These are phyloP conservation scores for Diatrype stigma DNA, from an alignment of 2,329 filamentous ascomycete genomes.

Conservation along the genomic window DNA sequence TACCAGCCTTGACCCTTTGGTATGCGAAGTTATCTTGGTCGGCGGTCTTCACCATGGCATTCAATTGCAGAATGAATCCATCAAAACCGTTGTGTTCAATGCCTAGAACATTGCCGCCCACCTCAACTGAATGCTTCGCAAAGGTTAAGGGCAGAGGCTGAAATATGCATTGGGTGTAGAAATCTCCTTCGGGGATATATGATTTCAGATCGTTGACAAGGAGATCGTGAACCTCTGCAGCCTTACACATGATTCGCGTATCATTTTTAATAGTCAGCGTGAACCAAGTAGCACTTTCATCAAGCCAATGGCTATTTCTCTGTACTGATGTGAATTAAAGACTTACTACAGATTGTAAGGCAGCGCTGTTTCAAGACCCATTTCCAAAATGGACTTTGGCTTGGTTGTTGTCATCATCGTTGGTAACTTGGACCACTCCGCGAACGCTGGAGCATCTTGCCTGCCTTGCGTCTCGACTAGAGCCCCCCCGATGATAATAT, in stretches of 20 bases:
- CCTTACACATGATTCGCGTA: constrained; percentile 6
- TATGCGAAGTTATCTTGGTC: constrained; percentile 2
- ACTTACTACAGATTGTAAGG: constrained; percentile 6
- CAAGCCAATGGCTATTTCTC: neutral
- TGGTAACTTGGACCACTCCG: neutral
- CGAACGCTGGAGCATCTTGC: neutral
- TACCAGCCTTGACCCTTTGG: neutral
- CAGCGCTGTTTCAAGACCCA: constrained; percentile 1
- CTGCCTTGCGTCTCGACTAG: neutral
- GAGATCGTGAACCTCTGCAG: constrained; percentile 2
- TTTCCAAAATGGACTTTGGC: neutral
- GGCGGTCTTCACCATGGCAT: constrained; percentile 2
- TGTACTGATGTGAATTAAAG: neutral
- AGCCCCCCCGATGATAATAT: neutral
- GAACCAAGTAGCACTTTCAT: constrained; percentile 9
- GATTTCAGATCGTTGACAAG: constrained; percentile 4
- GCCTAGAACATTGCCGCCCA: constrained; percentile 5
- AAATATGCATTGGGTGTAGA: constrained; percentile 12
- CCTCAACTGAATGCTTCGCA: neutral
- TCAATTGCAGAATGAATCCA: constrained; percentile 1
- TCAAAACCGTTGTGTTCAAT: constrained; percentile 4
- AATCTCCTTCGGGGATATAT: constrained; percentile 7
- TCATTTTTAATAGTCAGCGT: constrained; percentile 13
- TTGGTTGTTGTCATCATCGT: neutral
- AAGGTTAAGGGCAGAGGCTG: constrained; percentile 4